Conservation (phyloP, 1,139 yeast species). For the Nakaseomyces uthaithaninus region DNA sequence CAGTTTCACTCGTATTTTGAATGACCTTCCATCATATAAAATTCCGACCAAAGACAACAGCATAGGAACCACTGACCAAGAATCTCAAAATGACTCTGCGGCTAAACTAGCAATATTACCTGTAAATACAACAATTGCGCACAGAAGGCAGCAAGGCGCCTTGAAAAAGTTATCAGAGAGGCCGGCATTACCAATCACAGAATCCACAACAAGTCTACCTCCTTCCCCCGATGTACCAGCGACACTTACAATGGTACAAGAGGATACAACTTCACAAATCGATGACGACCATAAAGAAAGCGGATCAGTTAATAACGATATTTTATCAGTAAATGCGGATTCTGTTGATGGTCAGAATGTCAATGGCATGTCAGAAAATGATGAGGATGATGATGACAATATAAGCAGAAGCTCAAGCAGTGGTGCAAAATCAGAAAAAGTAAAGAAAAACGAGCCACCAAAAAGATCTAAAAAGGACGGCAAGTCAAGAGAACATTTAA, state of each 20-base stretch:
- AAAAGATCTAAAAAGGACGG: not conserved
- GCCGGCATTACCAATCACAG: conserved; percentile 6
- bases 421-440: not conserved
- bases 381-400: not conserved
- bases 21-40: conserved; percentile 1
- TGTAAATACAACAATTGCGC: conserved; percentile 5
- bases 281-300: not conserved
- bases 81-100: not conserved
- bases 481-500: conserved; percentile 16
- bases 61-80: not conserved
- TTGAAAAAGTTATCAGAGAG: conserved; percentile 8
- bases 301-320: not conserved
- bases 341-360: not conserved
- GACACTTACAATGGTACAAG: not conserved
- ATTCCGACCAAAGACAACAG: not conserved
- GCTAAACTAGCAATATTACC: not conserved
- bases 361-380: not conserved
- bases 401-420: not conserved
- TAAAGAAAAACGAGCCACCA: not conserved
- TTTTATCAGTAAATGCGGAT: not conserved
- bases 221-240: conserved; percentile 8
- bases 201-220: conserved; percentile 10
- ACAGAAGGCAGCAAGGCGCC: conserved; percentile 4
- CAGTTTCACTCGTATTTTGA: conserved; percentile 2
- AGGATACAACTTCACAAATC: not conserved